Evolutionary conservation across 177 flowering plant species (phyloP).

Genomic region (Vitis hybrid): DNA sequence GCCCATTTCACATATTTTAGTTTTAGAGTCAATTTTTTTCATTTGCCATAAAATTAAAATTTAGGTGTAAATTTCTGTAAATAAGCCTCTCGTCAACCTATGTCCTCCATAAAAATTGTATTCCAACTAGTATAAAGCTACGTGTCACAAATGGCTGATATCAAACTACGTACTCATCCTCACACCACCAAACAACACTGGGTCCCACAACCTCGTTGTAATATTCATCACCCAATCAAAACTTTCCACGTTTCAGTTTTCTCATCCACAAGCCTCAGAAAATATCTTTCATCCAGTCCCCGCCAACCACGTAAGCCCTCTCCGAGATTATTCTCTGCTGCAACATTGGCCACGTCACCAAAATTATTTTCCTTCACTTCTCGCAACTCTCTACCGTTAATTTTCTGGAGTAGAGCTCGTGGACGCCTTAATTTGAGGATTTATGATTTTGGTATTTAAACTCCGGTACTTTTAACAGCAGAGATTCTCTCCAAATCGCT

Average conservation of each 20-base stretch:
- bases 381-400: slow-evolving; percentile 14
- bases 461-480: background rate
- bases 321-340: slow-evolving; percentile 13
- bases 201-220: slow-evolving; percentile 13
- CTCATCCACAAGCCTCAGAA: slow-evolving; percentile 19
- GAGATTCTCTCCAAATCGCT: slow-evolving; percentile 3
- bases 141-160: slow-evolving; percentile 21
- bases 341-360: slow-evolving; percentile 34
- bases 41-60: no score
- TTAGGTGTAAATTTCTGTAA: no score
- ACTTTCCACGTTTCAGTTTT: slow-evolving; percentile 19
- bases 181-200: slow-evolving; percentile 17
- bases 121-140: no score
- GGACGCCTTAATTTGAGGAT: slow-evolving; percentile 30
- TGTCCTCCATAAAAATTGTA: no score
- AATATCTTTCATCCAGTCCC: slow-evolving; percentile 27
- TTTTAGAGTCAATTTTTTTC: no score
- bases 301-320: slow-evolving; percentile 20
- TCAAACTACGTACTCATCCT: slow-evolving; percentile 28
- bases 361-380: background rate
- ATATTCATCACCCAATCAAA: slow-evolving; percentile 10
- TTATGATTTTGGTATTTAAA: slow-evolving; percentile 1
- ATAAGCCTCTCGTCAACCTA: no score
- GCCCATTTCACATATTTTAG: no score
- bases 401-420: slow-evolving; percentile 21